Percentiles rank a stretch among this genome's conserved stretches.
phyloP scores from a whole-genome alignment of 1,284 basidiomycete genomes.

The Neolentinus lepideus region DNA sequence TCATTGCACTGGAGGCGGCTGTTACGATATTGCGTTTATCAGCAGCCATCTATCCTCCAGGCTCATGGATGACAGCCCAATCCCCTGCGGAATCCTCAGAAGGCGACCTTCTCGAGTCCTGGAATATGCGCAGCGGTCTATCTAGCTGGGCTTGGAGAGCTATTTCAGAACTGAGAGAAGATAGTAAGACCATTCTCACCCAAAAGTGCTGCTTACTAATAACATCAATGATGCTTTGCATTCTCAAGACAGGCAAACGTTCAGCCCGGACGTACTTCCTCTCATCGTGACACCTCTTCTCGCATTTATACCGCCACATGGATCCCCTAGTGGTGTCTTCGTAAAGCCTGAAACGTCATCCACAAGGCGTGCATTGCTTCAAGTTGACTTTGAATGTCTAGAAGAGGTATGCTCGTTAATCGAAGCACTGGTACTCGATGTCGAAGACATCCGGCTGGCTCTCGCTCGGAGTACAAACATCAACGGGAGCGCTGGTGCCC shows the following conservation, averaged over 20 bases:
- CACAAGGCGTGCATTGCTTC: constrained; percentile 44
- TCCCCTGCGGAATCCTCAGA: constrained; percentile 13
- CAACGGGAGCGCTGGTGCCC: constrained; percentile 41
- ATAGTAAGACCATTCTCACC: constrained; percentile 36
- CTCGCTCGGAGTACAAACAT: constrained; percentile 58
- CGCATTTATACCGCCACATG: constrained; percentile 48
- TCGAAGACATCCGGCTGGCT: constrained; percentile 63
- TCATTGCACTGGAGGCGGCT: constrained; percentile 61
- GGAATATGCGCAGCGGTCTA: constrained; percentile 56
- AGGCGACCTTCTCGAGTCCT: constrained; percentile 40
- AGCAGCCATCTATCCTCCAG: constrained; percentile 62
- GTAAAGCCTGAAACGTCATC: constrained; percentile 27
- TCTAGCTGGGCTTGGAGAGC: constrained; percentile 73
- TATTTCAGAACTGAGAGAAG: constrained; percentile 58
- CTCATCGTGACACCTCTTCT: constrained; percentile 51
- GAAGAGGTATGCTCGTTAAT: constrained; percentile 68
- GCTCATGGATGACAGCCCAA: constrained; percentile 41
- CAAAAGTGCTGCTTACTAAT: background rate
- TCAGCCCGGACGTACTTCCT: constrained; percentile 55
- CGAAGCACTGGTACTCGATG: constrained; percentile 70
- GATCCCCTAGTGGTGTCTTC: constrained; percentile 31
- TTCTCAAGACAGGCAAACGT: constrained; percentile 40
- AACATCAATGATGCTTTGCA: background rate
- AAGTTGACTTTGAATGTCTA: constrained; percentile 64
- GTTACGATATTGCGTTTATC: constrained; percentile 62